Conservation (phyloP, 2,329 filamentous ascomycete species). For the Fusarium goolgardi region DNA sequence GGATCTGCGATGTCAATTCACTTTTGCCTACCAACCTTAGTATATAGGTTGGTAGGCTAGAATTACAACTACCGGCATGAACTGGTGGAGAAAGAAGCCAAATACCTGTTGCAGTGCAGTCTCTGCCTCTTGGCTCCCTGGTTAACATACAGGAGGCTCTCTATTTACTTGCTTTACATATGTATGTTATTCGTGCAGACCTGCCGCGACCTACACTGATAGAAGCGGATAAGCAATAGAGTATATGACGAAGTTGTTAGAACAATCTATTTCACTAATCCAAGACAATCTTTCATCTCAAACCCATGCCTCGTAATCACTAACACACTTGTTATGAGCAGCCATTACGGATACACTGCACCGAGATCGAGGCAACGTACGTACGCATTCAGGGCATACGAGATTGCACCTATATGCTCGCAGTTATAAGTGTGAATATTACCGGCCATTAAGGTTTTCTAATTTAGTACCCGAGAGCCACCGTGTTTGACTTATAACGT, state of each 20-base stretch:
- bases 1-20: neutral
- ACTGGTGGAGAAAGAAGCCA: neutral
- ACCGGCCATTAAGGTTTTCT: conserved; percentile 1
- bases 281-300: conserved; percentile 23
- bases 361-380: conserved; percentile 1
- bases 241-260: conserved; percentile 3
- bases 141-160: neutral
- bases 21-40: neutral
- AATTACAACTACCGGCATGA: neutral
- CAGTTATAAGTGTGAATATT: neutral
- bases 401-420: neutral
- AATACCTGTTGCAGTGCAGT: neutral
- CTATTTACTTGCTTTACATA: neutral
- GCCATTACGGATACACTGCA: neutral
- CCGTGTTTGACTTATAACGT: conserved; percentile 17
- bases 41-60: neutral
- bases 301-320: conserved; percentile 9
- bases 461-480: conserved; percentile 10
- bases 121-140: too few species aligned
- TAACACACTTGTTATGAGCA: conserved; percentile 17
- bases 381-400: neutral
- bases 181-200: neutral
- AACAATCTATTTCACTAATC: neutral
- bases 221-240: neutral
- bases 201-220: neutral